A percentile compares a stretch with the other conserved stretches of the same genome.
Conservation (phyloP, 495 filamentous ascomycete genomes). For the Penicillium taxi region DNA sequence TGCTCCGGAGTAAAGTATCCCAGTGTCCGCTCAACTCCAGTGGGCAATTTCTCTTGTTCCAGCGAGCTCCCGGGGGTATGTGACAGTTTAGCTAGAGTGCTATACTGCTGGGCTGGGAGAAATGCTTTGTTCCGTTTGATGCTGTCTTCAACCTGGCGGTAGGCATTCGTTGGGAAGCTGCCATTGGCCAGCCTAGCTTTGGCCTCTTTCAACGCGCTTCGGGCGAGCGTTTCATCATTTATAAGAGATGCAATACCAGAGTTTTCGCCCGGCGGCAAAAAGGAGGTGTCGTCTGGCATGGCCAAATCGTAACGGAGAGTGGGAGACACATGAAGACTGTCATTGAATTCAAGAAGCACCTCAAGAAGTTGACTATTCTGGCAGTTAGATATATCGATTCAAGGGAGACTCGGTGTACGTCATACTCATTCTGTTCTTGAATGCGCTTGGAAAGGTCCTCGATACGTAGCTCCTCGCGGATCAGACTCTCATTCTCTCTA, state of each 20-base stretch:
- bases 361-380: conserved; percentile 63
- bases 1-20: conserved; percentile 67
- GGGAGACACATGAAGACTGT: conserved; percentile 63
- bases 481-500: conserved; percentile 68
- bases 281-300: conserved; percentile 35
- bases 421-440: conserved; percentile 79
- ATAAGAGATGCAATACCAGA: conserved; percentile 30
- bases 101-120: conserved; percentile 29
- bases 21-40: conserved; percentile 21
- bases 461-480: conserved; percentile 69
- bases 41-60: conserved; percentile 11
- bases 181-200: conserved; percentile 35
- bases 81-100: conserved; percentile 23
- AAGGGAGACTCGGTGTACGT: not conserved
- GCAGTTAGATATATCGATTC: conserved; percentile 11
- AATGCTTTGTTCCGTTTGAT: conserved; percentile 35
- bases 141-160: conserved; percentile 33
- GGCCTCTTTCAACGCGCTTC: conserved; percentile 38
- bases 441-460: conserved; percentile 68
- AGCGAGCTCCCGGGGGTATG: conserved; percentile 15
- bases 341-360: conserved; percentile 79
- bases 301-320: conserved; percentile 59
- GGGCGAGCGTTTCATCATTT: conserved; percentile 31
- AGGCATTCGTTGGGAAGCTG: conserved; percentile 29
- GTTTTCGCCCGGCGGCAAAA: conserved; percentile 30